Evolutionary conservation across 805 yeast genomes (phyloP), one percentile per base, ranked within the genome.

Genomic region (Candida boleticola): DNA sequence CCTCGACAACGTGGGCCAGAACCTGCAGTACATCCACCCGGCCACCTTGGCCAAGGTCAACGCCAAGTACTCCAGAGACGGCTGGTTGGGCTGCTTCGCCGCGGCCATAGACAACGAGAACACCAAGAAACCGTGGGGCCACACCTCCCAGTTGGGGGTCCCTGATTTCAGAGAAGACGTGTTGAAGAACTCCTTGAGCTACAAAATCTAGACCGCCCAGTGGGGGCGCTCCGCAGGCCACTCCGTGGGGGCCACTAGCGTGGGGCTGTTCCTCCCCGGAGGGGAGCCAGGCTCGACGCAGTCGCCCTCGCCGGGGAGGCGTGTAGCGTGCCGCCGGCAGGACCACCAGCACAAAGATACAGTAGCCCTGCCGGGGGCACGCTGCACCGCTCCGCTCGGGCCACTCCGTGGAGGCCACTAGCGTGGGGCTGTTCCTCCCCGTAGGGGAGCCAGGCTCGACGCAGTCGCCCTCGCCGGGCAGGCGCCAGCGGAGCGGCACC

Each of bases 51-150:
- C 57, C 44, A 52, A 46, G 3, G 53, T 55, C 21, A 63, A 62
- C 45, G 45, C 46, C 38, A 40, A 48, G 37, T 61, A 49, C 37
- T 40, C 58, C 5, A 43, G 67, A 35, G 54, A 51, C 3, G 64
- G 64, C 9, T 63, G 67, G 68, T 37, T 49, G 20, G 43, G 42
- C 4, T 63, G 68, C 42, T 63, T 63, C 50, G 65, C 66, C 5
- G 45, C 19, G 2, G 64, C 61, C 13, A 60, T 63, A 33, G 66
- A 62, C 41, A 51, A 50, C 16, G 68, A 63, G 39, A 62, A 61
- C 44, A 23, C 42, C 10, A 20, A 41, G 23, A 63, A 63, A 41
- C 68, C 68, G 10, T 63, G 68, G 67, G 64, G 67, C 19, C 68
- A 63, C 41, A 63, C 68, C n/a, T 52, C 58, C 43, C 53, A 60